Percentiles rank a stretch among this genome's conserved stretches.
phyloP scores from a whole-genome alignment of 805 yeast species.

The Ascoidea tarda region DNA sequence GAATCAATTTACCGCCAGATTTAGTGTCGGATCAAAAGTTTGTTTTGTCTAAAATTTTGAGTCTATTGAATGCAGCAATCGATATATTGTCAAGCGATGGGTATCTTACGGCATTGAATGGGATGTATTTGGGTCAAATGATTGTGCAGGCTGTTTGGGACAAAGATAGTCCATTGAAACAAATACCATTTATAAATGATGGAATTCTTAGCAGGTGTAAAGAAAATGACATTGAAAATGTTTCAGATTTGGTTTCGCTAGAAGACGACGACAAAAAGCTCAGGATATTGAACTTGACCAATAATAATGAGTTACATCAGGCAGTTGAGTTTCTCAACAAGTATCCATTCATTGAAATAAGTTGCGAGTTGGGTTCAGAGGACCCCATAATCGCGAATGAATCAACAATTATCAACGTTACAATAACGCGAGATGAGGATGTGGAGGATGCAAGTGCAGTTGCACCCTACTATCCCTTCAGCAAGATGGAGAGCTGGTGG shows the following conservation, averaged over 20 bases:
- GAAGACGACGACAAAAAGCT: conserved; percentile 60
- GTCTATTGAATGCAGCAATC: conserved; percentile 48
- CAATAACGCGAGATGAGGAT: conserved; percentile 62
- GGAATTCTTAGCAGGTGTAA: conserved; percentile 40
- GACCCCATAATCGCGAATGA: conserved; percentile 18
- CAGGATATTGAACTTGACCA: conserved; percentile 38
- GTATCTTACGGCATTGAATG: conserved; percentile 56
- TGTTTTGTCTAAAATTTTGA: conserved; percentile 35
- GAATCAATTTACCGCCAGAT: conserved; percentile 49
- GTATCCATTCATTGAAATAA: conserved; percentile 74
- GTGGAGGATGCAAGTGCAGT: conserved; percentile 38
- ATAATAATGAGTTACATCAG: conserved; percentile 32
- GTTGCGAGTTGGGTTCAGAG: conserved; percentile 31
- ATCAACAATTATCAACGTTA: conserved; percentile 25
- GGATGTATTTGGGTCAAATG: conserved; percentile 86
- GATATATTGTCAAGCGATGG: conserved; percentile 78
- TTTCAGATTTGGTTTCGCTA: conserved; percentile 59
- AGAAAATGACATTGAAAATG: conserved; percentile 40
- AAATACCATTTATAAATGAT: conserved; percentile 54
- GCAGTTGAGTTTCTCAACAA: conserved; percentile 84
- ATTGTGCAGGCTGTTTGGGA: conserved; percentile 79
- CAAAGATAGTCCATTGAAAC: conserved; percentile 52
- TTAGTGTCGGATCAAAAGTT: conserved; percentile 38
- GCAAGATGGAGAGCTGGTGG: conserved; percentile 76
- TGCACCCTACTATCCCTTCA: conserved; percentile 42